Conservation (phyloP, 1,284 basidiomycete genomes). For the Cystobasidium slooffiae region DNA sequence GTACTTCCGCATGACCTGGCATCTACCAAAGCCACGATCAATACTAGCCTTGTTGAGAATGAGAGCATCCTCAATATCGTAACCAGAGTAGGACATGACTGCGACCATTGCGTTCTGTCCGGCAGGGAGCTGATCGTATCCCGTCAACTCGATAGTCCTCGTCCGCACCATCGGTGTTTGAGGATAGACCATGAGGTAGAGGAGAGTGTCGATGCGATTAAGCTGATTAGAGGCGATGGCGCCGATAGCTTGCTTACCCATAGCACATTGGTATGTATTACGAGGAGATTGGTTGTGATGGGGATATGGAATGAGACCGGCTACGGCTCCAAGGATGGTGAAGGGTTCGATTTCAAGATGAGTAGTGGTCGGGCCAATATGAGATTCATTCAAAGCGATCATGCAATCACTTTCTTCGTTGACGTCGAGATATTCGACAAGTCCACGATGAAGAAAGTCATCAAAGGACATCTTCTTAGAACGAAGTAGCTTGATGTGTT, state of each 20-base stretch:
- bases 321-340: constrained; percentile 94
- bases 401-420: constrained; percentile 99
- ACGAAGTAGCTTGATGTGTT: constrained; percentile 85
- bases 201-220: constrained; percentile 95
- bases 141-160: constrained; percentile 94
- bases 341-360: constrained; percentile 99
- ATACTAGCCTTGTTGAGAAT: constrained; percentile 96
- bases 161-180: constrained; percentile 99
- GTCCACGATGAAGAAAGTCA: constrained; percentile 88
- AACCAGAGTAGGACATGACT: constrained; percentile 98
- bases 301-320: constrained; percentile 97
- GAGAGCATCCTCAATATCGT: constrained; percentile 98
- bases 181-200: constrained; percentile 98
- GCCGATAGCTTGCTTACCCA: constrained; percentile 99
- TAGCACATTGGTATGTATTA: constrained; percentile 99
- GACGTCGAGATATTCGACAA: constrained; percentile 99
- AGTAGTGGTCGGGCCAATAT: constrained; percentile 81
- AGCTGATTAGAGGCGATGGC: constrained; percentile 98
- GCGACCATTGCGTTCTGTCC: constrained; percentile 99
- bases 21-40: constrained; percentile 95
- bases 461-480: constrained; percentile 82
- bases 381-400: constrained; percentile 91
- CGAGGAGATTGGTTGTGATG: constrained; percentile 99
- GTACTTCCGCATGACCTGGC: constrained; percentile 96
- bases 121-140: constrained; percentile 94